Conservation (phyloP, 2,329 filamentous ascomycete genomes). For the Penicillium hesseltinei region DNA sequence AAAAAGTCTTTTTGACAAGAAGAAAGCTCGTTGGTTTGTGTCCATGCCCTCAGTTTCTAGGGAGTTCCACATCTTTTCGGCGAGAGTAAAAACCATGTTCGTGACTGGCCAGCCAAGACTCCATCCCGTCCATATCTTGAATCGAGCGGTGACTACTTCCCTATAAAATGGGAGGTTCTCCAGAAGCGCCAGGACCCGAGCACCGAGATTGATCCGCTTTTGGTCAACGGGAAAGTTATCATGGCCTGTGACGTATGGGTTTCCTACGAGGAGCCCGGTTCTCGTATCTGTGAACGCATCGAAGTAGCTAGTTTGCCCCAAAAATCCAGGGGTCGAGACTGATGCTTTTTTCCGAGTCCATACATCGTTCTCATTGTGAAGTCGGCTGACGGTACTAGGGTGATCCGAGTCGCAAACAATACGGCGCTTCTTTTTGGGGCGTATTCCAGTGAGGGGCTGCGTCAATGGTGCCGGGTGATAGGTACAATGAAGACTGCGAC, state of each 20-base stretch:
- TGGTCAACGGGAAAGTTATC: conserved; percentile 7
- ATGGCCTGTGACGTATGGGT: neutral
- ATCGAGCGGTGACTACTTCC: conserved; percentile 14
- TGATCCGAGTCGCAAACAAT: neutral
- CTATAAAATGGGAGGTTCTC: conserved; percentile 24
- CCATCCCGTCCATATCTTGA: conserved; percentile 22
- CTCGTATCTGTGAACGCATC: conserved; percentile 17
- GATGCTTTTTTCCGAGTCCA: conserved; percentile 2
- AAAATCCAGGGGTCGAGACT: conserved; percentile 10
- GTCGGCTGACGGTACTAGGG: too few relatives aligned
- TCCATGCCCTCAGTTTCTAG: conserved; percentile 9
- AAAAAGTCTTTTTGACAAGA: conserved; percentile 21
- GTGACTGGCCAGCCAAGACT: conserved; percentile 21
- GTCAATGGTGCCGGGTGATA: conserved; percentile 6
- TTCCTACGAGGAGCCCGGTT: neutral
- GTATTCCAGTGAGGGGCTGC: neutral
- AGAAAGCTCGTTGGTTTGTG: conserved; percentile 9
- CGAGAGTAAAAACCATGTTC: conserved; percentile 16
- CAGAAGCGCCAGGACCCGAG: conserved; percentile 20
- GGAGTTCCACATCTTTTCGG: conserved; percentile 19
- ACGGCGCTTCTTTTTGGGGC: neutral
- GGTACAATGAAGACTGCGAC: neutral
- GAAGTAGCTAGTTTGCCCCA: conserved; percentile 21
- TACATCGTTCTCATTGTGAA: neutral
- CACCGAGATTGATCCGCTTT: conserved; percentile 23